A percentile compares a stretch with the other conserved stretches of the same genome.
Evolutionary conservation across 1,284 basidiomycete genomes (phyloP).

Genomic region (Cryptococcus sp.): DNA sequence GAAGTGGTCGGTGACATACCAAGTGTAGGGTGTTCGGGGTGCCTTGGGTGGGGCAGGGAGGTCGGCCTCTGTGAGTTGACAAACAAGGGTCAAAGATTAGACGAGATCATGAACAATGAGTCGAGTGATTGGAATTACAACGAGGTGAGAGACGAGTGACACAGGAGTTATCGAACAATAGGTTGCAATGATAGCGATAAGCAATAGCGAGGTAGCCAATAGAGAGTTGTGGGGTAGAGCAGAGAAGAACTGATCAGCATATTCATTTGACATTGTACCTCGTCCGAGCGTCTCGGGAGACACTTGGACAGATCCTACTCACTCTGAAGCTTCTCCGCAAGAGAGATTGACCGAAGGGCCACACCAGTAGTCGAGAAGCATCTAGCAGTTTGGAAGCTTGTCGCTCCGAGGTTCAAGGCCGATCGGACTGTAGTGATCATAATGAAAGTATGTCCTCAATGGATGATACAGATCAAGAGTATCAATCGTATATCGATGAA

Average conservation of each 20-base stretch:
- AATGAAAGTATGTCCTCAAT: no score
- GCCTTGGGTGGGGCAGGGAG: constrained; percentile 15
- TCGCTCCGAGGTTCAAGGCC: no score
- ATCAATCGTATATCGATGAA: no score
- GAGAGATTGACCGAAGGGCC: neutral
- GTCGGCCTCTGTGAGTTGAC: constrained; percentile 9
- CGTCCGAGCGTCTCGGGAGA: neutral
- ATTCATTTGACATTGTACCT: no score
- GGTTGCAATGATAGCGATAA: neutral
- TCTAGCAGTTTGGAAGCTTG: neutral
- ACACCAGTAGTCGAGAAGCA: neutral
- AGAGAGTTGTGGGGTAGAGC: neutral
- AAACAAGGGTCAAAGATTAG: neutral
- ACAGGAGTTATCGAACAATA: neutral
- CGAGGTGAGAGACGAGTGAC: neutral
- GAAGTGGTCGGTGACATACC: constrained; percentile 24
- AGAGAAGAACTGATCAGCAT: neutral
- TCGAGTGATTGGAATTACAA: neutral
- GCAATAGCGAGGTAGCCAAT: neutral
- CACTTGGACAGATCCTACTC: neutral
- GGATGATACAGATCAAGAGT: no score
- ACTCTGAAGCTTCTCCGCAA: neutral
- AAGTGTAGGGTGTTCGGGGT: constrained; percentile 21
- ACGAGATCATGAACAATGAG: neutral
- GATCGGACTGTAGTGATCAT: no score